phyloP scores from a whole-genome alignment of 148 eudicot species.

The Cornus controversa region DNA sequence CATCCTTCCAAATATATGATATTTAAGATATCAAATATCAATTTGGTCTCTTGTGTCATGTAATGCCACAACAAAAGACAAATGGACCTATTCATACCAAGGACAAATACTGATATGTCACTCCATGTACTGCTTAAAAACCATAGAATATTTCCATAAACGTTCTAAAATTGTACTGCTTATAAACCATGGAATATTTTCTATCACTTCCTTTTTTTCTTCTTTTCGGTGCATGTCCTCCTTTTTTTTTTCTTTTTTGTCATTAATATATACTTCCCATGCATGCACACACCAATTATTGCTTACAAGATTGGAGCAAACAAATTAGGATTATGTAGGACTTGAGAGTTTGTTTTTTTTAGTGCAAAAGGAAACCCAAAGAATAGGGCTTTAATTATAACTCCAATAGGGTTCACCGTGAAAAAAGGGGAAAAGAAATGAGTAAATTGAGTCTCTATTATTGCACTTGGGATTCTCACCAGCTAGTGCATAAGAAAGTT shows the following conservation, averaged over 20 bases:
- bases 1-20: constrained; percentile 15
- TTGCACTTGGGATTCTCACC: too few relatives aligned
- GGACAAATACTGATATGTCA: constrained; percentile 5
- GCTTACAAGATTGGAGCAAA: not conserved
- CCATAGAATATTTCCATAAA: not conserved
- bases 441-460: not conserved
- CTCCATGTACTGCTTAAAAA: not conserved
- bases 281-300: too few relatives aligned
- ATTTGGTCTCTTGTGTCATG: constrained; percentile 15
- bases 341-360: not conserved
- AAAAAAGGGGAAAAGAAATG: not conserved
- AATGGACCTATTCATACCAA: constrained; percentile 5
- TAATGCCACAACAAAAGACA: constrained; percentile 20
- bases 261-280: too few relatives aligned
- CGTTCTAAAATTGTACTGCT: too few relatives aligned
- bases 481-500: not conserved
- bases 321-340: too few relatives aligned
- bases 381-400: too few relatives aligned
- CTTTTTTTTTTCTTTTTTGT: too few relatives aligned
- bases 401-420: too few relatives aligned
- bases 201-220: too few relatives aligned
- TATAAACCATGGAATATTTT: too few relatives aligned
- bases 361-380: not conserved
- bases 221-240: not conserved
- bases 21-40: constrained; percentile 4